Percentiles rank a stretch among this genome's conserved stretches.
Conservation (phyloP, 768 basidiomycete genomes). For the Suillus hirtellus region DNA sequence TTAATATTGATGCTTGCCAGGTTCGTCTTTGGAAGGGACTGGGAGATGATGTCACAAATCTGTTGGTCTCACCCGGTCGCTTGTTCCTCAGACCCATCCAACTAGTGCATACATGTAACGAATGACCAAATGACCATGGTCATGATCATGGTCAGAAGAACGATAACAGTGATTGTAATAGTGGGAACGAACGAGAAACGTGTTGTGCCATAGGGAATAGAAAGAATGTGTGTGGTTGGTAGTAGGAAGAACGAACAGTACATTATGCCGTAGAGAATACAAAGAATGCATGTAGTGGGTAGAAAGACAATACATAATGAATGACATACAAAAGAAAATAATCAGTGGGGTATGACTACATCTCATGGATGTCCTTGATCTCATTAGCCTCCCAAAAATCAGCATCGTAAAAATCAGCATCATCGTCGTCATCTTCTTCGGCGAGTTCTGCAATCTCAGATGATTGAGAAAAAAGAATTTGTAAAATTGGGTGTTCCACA, state of each 20-base stretch:
- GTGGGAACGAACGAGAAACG: neutral
- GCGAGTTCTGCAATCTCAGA: neutral
- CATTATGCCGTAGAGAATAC: neutral
- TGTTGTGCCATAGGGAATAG: neutral
- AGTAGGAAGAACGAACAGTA: too few species aligned
- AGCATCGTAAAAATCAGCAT: neutral
- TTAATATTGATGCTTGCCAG: too few species aligned
- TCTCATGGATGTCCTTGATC: neutral
- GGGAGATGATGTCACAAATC: too few species aligned
- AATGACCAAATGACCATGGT: neutral
- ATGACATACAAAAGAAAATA: neutral
- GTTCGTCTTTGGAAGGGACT: too few species aligned
- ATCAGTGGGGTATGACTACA: neutral
- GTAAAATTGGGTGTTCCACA: neutral
- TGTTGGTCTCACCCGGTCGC: too few species aligned
- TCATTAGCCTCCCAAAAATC: neutral
- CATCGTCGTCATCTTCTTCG: neutral
- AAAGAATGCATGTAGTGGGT: neutral
- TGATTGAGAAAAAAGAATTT: neutral
- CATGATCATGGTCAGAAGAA: neutral
- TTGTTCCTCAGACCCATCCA: too few species aligned
- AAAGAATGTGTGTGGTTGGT: too few species aligned
- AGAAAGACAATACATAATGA: too few species aligned
- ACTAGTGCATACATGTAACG: too few species aligned
- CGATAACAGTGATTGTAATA: neutral